Conservation (phyloP, 345 rosid genomes). For the Trapa incisa region DNA sequence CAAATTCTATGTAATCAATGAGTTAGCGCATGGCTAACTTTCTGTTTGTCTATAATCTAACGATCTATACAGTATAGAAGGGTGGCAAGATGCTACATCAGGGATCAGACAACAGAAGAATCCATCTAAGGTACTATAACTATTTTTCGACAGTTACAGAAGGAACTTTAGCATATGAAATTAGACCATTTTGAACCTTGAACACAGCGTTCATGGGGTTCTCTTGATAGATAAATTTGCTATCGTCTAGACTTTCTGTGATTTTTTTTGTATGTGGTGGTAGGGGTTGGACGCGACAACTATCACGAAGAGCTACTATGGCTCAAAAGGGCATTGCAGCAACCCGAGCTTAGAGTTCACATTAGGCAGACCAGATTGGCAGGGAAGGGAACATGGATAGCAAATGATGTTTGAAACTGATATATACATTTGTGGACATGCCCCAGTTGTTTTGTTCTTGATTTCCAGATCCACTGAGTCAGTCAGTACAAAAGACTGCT, state of each 20-base stretch:
- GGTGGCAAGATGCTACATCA: neutral
- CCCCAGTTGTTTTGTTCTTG: neutral
- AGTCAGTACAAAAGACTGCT: neutral
- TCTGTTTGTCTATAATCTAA: neutral
- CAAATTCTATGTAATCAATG: neutral
- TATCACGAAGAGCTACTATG: slow-evolving; percentile 1
- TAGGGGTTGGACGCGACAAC: neutral
- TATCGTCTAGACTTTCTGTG: neutral
- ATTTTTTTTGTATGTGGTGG: neutral
- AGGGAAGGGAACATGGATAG: slow-evolving; percentile 18
- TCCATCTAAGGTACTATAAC: neutral
- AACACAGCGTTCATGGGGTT: no score
- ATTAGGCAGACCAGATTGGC: slow-evolving; percentile 70
- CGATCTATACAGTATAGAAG: neutral
- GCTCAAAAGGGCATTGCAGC: slow-evolving; percentile 21
- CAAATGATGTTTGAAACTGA: neutral
- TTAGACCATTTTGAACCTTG: no score
- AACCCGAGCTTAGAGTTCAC: slow-evolving; percentile 69
- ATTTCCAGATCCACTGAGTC: neutral
- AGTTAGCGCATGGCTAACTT: neutral
- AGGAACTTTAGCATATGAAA: no score
- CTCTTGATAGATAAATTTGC: no score
- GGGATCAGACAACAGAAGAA: neutral
- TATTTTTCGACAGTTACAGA: no score
- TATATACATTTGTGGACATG: neutral